phyloP scores from a whole-genome alignment of 768 basidiomycete genomes.

The Leccinum disarticulatum region DNA sequence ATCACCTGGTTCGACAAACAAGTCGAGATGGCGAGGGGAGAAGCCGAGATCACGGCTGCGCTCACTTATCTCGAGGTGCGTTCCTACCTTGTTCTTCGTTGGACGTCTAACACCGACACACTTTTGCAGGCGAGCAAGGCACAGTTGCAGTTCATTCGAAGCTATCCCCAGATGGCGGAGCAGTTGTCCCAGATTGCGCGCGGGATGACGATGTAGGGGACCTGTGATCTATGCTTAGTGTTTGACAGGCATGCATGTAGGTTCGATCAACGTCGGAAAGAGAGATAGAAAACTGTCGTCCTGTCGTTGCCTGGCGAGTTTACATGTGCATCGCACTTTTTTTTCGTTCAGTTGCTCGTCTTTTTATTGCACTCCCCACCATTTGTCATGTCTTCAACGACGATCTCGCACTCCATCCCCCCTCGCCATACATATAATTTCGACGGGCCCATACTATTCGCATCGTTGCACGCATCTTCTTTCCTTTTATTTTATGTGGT shows the following conservation, averaged over 20 bases:
- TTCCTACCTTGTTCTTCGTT: slow-evolving; percentile 6
- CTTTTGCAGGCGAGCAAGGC: slow-evolving; percentile 71
- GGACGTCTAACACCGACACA: neutral
- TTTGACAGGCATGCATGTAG: slow-evolving; percentile 10
- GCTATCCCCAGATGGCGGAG: slow-evolving; percentile 84
- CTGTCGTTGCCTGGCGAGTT: neutral
- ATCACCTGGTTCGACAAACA: slow-evolving; percentile 84
- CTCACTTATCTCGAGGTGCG: slow-evolving; percentile 78
- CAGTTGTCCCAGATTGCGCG: slow-evolving; percentile 54
- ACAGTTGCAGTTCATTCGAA: slow-evolving; percentile 79
- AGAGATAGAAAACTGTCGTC: neutral
- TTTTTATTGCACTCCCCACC: neutral
- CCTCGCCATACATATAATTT: neutral
- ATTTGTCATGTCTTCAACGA: neutral
- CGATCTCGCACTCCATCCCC: neutral
- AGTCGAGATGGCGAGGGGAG: slow-evolving; percentile 83
- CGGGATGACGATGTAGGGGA: slow-evolving; percentile 32
- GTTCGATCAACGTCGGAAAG: neutral
- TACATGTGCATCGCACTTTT: neutral
- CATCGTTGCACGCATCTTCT: neutral
- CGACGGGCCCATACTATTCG: neutral
- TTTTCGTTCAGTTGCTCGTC: neutral
- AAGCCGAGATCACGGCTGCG: slow-evolving; percentile 79
- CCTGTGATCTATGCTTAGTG: slow-evolving; percentile 1
- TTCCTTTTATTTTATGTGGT: neutral